Conservation (phyloP, 2,329 filamentous ascomycete genomes). For the Phaeosphaeriaceae sp. region DNA sequence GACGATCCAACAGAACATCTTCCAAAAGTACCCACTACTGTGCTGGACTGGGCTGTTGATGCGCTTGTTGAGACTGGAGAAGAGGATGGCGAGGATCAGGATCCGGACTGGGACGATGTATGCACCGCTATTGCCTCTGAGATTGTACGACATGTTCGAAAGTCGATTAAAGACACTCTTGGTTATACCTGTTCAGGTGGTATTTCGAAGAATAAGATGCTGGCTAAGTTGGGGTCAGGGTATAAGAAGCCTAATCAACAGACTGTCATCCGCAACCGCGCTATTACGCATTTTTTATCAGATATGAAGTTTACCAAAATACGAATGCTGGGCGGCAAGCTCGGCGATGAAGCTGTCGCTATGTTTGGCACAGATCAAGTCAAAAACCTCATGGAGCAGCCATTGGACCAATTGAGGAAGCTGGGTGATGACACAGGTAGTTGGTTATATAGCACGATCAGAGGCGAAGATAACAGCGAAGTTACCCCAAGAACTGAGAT, state of each 20-base stretch:
- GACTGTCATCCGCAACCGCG: constrained; percentile 89
- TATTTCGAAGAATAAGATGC: constrained; percentile 88
- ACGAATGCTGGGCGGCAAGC: constrained; percentile 90
- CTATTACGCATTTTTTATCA: constrained; percentile 77
- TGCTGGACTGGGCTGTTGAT: constrained; percentile 83
- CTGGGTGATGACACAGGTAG: constrained; percentile 82
- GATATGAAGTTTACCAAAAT: constrained; percentile 95
- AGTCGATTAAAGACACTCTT: constrained; percentile 70
- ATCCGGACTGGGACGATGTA: constrained; percentile 97
- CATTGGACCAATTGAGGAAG: constrained; percentile 76
- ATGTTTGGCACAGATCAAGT: constrained; percentile 82
- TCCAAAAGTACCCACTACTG: constrained; percentile 74
- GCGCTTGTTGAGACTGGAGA: constrained; percentile 80
- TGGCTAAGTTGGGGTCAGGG: constrained; percentile 90
- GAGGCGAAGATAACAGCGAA: constrained; percentile 85
- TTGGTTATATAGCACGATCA: constrained; percentile 85
- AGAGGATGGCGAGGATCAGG: constrained; percentile 73
- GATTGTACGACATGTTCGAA: constrained; percentile 79
- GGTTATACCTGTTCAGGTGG: constrained; percentile 93
- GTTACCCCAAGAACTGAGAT: constrained; percentile 91
- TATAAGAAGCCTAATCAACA: constrained; percentile 94
- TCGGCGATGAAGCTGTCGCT: constrained; percentile 85
- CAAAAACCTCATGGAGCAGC: constrained; percentile 73
- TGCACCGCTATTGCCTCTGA: constrained; percentile 86
- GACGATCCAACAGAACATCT: constrained; percentile 74